Evolutionary conservation across 2,329 filamentous ascomycete genomes (phyloP).

Genomic region (Cladophialophora psammophila): DNA sequence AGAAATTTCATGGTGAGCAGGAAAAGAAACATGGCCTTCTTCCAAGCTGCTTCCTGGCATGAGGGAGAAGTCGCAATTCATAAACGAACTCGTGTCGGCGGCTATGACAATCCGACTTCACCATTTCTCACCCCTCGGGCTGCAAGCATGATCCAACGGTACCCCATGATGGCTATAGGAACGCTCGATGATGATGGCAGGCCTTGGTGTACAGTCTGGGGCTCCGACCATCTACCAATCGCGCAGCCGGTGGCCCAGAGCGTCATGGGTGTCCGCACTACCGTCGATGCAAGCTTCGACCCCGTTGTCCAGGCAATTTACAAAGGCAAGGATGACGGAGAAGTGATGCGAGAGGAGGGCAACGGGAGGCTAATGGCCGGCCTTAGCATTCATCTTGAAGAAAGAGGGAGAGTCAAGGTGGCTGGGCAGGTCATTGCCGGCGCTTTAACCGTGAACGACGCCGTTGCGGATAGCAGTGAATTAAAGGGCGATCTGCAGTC

Average conservation of each 20-base stretch:
- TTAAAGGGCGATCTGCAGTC: slow-evolving; percentile 11
- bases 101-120: slow-evolving; percentile 70
- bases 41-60: slow-evolving; percentile 59
- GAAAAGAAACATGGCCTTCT: slow-evolving; percentile 28
- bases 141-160: slow-evolving; percentile 65
- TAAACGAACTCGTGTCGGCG: slow-evolving; percentile 63
- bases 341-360: slow-evolving; percentile 52
- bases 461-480: slow-evolving; percentile 40
- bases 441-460: slow-evolving; percentile 53
- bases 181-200: slow-evolving; percentile 63
- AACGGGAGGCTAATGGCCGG: slow-evolving; percentile 64
- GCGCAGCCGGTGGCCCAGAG: slow-evolving; percentile 65
- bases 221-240: slow-evolving; percentile 72
- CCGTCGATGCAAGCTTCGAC: slow-evolving; percentile 69
- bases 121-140: slow-evolving; percentile 69
- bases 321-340: slow-evolving; percentile 54
- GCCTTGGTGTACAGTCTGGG: slow-evolving; percentile 81
- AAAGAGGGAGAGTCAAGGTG: slow-evolving; percentile 75
- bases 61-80: slow-evolving; percentile 73
- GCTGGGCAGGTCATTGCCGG: slow-evolving; percentile 74
- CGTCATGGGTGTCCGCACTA: slow-evolving; percentile 69
- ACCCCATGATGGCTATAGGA: slow-evolving; percentile 75
- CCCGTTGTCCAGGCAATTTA: slow-evolving; percentile 73
- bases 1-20: slow-evolving; percentile 1
- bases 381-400: slow-evolving; percentile 69